Evolutionary conservation across 805 yeast genomes (phyloP).

Genomic region (Kuraishia cidri): DNA sequence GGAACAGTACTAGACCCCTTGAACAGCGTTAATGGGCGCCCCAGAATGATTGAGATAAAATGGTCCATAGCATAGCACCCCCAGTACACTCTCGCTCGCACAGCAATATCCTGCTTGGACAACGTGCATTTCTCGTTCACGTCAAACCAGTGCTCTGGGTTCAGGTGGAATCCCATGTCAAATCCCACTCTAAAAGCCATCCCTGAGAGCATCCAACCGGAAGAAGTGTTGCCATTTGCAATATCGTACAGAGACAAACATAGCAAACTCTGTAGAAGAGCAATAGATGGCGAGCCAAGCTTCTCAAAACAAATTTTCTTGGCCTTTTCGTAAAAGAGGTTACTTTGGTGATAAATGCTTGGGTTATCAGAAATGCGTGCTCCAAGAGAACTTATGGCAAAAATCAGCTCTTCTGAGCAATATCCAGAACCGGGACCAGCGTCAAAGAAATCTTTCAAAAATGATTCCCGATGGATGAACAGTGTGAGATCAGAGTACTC

Average conservation of each 20-base stretch:
- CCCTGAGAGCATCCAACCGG: neutral
- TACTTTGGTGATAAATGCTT: neutral
- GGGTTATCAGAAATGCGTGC: neutral
- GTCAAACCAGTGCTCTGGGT: neutral
- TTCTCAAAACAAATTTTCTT: neutral
- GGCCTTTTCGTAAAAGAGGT: neutral
- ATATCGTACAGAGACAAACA: neutral
- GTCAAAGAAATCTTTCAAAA: neutral
- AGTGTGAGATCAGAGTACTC: neutral
- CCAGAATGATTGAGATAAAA: neutral
- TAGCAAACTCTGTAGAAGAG: neutral
- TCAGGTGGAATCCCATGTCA: neutral
- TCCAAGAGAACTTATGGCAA: neutral
- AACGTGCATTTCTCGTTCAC: neutral
- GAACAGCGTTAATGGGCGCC: neutral
- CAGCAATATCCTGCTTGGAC: neutral
- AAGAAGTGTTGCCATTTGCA: neutral
- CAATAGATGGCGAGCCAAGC: neutral
- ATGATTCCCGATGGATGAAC: neutral
- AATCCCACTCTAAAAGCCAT: neutral
- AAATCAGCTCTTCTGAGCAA: neutral
- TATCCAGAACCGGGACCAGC: neutral
- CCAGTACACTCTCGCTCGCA: neutral
- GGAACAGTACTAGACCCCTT: neutral
- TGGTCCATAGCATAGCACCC: neutral